Evolutionary conservation across 139 green algal species (phyloP).

Genomic region (Parachlorella kessleri): DNA sequence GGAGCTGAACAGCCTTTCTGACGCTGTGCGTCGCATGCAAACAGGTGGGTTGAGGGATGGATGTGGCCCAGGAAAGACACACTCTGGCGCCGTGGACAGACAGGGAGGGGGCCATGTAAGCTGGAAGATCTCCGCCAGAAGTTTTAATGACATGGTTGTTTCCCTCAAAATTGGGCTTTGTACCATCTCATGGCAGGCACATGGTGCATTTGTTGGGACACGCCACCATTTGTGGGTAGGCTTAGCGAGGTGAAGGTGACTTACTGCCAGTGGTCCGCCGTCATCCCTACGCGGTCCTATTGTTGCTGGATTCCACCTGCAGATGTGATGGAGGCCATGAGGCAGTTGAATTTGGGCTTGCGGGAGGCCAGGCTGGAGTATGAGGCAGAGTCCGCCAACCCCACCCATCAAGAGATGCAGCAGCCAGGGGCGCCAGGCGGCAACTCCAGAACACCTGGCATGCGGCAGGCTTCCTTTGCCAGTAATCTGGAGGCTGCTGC

Average conservation of each 20-base stretch:
- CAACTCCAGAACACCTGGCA: background rate
- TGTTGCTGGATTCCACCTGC: no score
- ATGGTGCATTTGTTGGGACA: background rate
- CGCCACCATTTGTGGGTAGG: background rate
- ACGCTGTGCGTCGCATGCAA: constrained; percentile 39
- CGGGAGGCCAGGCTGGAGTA: constrained; percentile 1
- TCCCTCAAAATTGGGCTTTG: no score
- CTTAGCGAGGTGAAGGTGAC: no score
- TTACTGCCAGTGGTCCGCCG: no score
- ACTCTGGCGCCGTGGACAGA: no score
- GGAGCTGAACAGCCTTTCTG: constrained; percentile 21
- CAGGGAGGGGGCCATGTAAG: no score
- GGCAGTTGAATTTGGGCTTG: constrained; percentile 33
- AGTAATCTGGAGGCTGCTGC: constrained; percentile 15
- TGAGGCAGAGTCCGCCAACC: background rate
- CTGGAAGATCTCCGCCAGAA: no score
- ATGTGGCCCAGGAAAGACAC: no score
- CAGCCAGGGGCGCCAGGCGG: background rate
- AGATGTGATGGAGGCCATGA: constrained; percentile 41
- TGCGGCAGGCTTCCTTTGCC: constrained; percentile 24
- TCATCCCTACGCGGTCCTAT: no score
- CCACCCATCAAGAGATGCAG: constrained; percentile 7
- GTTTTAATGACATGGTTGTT: no score
- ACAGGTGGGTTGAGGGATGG: no score
- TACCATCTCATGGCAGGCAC: background rate